Percentiles rank a stretch among this genome's conserved stretches.
Conservation (phyloP, 1,284 basidiomycete species). For the Anthracocystis panici-leucophaei region DNA sequence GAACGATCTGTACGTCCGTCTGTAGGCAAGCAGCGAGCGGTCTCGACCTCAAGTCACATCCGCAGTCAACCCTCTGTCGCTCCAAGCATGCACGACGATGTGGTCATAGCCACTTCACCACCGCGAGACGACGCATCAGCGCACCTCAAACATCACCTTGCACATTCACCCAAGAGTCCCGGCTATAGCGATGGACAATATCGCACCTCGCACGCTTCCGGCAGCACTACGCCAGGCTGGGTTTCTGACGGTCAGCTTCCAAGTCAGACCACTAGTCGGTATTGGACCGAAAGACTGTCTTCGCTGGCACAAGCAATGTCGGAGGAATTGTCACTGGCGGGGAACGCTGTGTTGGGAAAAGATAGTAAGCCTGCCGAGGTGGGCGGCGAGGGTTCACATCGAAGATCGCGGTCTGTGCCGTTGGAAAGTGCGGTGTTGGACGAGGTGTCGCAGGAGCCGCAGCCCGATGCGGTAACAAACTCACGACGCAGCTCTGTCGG, state of each 20-base stretch:
- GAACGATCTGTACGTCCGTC: conserved; percentile 16
- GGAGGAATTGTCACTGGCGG: conserved; percentile 30
- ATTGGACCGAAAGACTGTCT: conserved; percentile 44
- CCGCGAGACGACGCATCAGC: conserved; percentile 25
- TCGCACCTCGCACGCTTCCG: conserved; percentile 1
- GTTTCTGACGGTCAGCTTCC: conserved; percentile 23
- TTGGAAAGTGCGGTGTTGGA: not conserved
- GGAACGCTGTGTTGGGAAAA: conserved; percentile 27
- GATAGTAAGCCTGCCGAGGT: conserved; percentile 7
- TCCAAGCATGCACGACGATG: conserved; percentile 24
- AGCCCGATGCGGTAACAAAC: not conserved
- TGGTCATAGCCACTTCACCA: conserved; percentile 40
- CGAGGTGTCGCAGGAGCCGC: not conserved
- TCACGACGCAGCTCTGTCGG: conserved; percentile 5
- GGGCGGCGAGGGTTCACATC: conserved; percentile 1
- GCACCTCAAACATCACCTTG: conserved; percentile 37
- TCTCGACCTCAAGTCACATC: conserved; percentile 28
- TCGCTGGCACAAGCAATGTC: conserved; percentile 44
- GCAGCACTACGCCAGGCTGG: conserved; percentile 38
- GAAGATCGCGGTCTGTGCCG: conserved; percentile 15
- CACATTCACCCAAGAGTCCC: conserved; percentile 19
- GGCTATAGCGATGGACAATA: not conserved
- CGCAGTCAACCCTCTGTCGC: conserved; percentile 23
- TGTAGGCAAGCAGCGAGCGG: conserved; percentile 28
- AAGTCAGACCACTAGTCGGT: conserved; percentile 20